Percentiles rank a stretch among this genome's conserved stretches.
Evolutionary conservation across 2,329 filamentous ascomycete species (phyloP).

Genomic region (Claviceps citrina): DNA sequence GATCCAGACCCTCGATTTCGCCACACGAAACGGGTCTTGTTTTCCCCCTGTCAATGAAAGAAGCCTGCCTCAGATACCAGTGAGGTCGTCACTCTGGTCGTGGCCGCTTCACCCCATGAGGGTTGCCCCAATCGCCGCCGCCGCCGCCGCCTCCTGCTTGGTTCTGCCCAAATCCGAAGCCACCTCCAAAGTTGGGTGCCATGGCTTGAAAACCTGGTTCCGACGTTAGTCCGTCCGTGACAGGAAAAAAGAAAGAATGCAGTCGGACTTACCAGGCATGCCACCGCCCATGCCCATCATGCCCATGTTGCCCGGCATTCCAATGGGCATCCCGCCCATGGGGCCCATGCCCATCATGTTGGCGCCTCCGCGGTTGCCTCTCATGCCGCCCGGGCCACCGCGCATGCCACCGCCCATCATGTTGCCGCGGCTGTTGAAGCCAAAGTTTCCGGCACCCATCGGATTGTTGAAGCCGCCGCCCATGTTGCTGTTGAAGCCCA

Average conservation of each 20-base stretch:
- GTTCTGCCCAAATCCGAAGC: slow-evolving; percentile 46
- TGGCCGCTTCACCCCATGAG: slow-evolving; percentile 65
- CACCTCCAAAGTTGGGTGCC: slow-evolving; percentile 56
- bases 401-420: slow-evolving; percentile 30
- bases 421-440: slow-evolving; percentile 30
- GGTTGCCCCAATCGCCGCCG: slow-evolving; percentile 56
- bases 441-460: slow-evolving; percentile 37
- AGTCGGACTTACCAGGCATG: slow-evolving; percentile 20
- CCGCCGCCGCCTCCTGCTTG: slow-evolving; percentile 29
- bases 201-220: slow-evolving; percentile 48
- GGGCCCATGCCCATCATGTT: slow-evolving; percentile 35
- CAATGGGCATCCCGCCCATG: slow-evolving; percentile 35
- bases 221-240: slow-evolving; percentile 12
- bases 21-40: not conserved
- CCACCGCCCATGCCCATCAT: slow-evolving; percentile 34
- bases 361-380: slow-evolving; percentile 33
- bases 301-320: slow-evolving; percentile 43
- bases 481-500: slow-evolving; percentile 30
- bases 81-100: slow-evolving; percentile 45
- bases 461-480: slow-evolving; percentile 34
- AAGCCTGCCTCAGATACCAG: not conserved
- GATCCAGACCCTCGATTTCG: not conserved
- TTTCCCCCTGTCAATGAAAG: not conserved
- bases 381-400: slow-evolving; percentile 32
- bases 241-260: too few relatives aligned